phyloP scores from a whole-genome alignment of 2,329 filamentous ascomycete genomes.

The Bretziella fagacearum region DNA sequence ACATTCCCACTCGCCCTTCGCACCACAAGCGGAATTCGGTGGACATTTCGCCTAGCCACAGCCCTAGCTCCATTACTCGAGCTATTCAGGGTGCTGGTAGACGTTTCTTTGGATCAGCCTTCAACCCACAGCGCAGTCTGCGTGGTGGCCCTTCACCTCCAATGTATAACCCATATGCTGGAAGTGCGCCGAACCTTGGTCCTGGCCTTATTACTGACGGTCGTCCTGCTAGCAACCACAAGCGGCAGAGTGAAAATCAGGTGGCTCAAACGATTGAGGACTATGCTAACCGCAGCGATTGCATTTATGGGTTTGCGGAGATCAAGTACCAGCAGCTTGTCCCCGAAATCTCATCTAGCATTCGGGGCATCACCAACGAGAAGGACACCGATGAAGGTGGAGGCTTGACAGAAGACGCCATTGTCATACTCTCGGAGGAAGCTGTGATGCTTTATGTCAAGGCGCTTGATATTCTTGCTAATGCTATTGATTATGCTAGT shows the following conservation, averaged over 20 bases:
- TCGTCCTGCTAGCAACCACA: constrained; percentile 31
- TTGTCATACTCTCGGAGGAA: constrained; percentile 80
- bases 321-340: constrained; percentile 98
- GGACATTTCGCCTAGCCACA: constrained; percentile 16
- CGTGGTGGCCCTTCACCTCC: constrained; percentile 55
- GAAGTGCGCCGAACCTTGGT: constrained; percentile 35
- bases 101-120: constrained; percentile 54
- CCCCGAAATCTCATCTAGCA: constrained; percentile 46
- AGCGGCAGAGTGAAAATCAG: constrained; percentile 24
- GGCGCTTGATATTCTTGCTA: constrained; percentile 71
- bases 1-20: constrained; percentile 53
- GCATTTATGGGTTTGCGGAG: constrained; percentile 93
- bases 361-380: constrained; percentile 35
- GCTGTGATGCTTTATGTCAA: constrained; percentile 94
- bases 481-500: constrained; percentile 89
- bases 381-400: background rate
- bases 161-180: constrained; percentile 63
- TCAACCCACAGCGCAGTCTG: constrained; percentile 44
- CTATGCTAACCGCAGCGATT: constrained; percentile 79
- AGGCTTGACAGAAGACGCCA: constrained; percentile 68
- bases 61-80: constrained; percentile 76
- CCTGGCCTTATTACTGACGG: constrained; percentile 51
- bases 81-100: constrained; percentile 84
- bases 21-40: constrained; percentile 27
- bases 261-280: constrained; percentile 77